phyloP scores from a whole-genome alignment of 2,329 filamentous ascomycete species.

The Paecilomyces fulvus region DNA sequence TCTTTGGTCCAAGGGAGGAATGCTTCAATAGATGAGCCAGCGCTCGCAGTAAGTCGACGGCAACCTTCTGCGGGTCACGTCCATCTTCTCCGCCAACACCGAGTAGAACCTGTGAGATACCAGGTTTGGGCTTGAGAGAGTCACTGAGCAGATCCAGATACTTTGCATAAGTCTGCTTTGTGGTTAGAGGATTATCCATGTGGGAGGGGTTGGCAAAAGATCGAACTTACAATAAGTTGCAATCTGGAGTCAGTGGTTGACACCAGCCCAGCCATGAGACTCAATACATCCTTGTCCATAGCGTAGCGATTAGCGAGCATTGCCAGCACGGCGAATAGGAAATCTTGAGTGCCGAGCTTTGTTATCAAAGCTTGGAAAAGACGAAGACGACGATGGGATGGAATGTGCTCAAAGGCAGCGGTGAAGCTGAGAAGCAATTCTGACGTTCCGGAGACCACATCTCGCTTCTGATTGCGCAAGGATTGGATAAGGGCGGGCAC shows the following conservation, averaged over 20 bases:
- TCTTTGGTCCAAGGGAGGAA: slow-evolving; percentile 33
- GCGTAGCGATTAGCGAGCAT: slow-evolving; percentile 89
- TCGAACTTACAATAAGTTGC: slow-evolving; percentile 50
- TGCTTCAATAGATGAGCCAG: slow-evolving; percentile 33
- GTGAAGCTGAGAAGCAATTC: slow-evolving; percentile 94
- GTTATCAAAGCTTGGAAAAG: slow-evolving; percentile 79
- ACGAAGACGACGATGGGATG: slow-evolving; percentile 70
- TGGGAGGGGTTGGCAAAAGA: not conserved
- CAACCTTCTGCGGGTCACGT: slow-evolving; percentile 36
- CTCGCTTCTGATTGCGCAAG: slow-evolving; percentile 67
- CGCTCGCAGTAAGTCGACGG: slow-evolving; percentile 33
- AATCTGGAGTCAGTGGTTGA: slow-evolving; percentile 62
- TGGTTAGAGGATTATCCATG: slow-evolving; percentile 7
- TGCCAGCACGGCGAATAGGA: slow-evolving; percentile 75
- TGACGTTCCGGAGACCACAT: slow-evolving; percentile 71
- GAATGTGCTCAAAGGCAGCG: slow-evolving; percentile 92
- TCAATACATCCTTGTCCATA: slow-evolving; percentile 61
- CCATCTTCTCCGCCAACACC: slow-evolving; percentile 46
- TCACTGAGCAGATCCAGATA: slow-evolving; percentile 69
- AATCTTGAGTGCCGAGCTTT: slow-evolving; percentile 77
- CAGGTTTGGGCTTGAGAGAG: slow-evolving; percentile 65
- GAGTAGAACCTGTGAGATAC: slow-evolving; percentile 64
- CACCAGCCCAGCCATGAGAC: slow-evolving; percentile 68
- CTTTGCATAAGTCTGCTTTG: slow-evolving; percentile 59
- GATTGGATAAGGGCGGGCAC: slow-evolving; percentile 85